Percentiles rank a stretch among this genome's conserved stretches.
Evolutionary conservation across 1,139 yeast genomes (phyloP).

Genomic region (Yamadazyma sp.): DNA sequence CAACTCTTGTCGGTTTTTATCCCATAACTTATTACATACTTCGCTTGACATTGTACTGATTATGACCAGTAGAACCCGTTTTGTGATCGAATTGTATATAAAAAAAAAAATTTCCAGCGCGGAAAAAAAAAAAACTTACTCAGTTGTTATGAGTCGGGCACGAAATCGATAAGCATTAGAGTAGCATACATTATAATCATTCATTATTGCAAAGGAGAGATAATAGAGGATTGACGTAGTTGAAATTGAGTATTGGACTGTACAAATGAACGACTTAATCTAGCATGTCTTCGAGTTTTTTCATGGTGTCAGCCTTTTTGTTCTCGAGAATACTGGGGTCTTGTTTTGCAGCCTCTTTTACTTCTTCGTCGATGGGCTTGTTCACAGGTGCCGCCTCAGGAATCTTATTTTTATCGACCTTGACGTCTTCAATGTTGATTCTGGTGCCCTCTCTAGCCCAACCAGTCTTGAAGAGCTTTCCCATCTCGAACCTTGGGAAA

Average conservation of each 20-base stretch:
- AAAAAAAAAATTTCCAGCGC: slow-evolving; percentile 2
- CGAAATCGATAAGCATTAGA: not conserved
- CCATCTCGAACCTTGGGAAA: slow-evolving; percentile 68
- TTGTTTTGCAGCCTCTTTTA: slow-evolving; percentile 35
- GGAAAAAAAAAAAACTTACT: too few relatives aligned
- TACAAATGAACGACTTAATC: too few relatives aligned
- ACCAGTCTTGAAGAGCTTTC: slow-evolving; percentile 59
- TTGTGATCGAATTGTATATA: slow-evolving; percentile 1
- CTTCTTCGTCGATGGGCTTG: slow-evolving; percentile 39
- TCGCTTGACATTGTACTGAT: slow-evolving; percentile 23
- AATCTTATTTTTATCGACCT: slow-evolving; percentile 30
- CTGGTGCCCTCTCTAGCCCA: slow-evolving; percentile 46
- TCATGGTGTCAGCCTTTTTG: slow-evolving; percentile 18
- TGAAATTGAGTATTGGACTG: too few relatives aligned
- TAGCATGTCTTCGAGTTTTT: slow-evolving; percentile 7
- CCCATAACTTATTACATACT: slow-evolving; percentile 22
- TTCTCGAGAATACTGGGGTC: slow-evolving; percentile 32
- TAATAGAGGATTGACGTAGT: not conserved
- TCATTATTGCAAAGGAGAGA: too few relatives aligned
- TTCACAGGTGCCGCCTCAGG: slow-evolving; percentile 49
- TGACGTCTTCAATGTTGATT: slow-evolving; percentile 18
- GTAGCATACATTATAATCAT: too few relatives aligned
- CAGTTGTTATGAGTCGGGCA: too few relatives aligned
- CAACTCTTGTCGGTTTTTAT: too few relatives aligned
- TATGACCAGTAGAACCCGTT: not conserved